phyloP scores from a whole-genome alignment of 768 basidiomycete species.

The Phaeolepiota aurea region DNA sequence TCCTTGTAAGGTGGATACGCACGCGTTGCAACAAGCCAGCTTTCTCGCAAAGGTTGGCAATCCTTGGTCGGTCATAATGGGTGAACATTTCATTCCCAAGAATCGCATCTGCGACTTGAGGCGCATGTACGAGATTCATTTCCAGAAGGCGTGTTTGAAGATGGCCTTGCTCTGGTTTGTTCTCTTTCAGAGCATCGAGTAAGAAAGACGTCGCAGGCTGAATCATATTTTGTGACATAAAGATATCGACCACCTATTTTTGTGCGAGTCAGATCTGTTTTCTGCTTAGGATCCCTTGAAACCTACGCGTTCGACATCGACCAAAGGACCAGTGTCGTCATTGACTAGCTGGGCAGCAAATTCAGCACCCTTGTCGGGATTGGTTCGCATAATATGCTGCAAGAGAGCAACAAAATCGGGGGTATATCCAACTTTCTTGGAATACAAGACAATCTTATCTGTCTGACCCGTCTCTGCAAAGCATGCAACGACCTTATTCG shows the following conservation, averaged over 20 bases:
- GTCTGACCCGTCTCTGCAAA: constrained; percentile 98
- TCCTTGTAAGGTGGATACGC: constrained; percentile 1
- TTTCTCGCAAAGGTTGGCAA: constrained; percentile 98
- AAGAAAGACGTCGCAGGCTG: constrained; percentile 98
- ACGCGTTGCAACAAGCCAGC: constrained; percentile 93
- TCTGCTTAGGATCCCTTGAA: not conserved
- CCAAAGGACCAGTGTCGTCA: constrained; percentile 85
- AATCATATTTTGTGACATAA: constrained; percentile 99
- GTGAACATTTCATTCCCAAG: constrained; percentile 98
- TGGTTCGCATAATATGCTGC: constrained; percentile 94
- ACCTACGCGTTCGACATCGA: constrained; percentile 85
- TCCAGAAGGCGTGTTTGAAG: constrained; percentile 94
- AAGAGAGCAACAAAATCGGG: constrained; percentile 90
- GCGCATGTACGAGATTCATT: constrained; percentile 96
- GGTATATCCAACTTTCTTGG: constrained; percentile 91
- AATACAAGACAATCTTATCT: constrained; percentile 95
- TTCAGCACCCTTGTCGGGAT: constrained; percentile 96
- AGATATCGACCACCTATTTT: constrained; percentile 86
- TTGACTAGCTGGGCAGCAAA: constrained; percentile 94
- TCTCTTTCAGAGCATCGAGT: constrained; percentile 95
- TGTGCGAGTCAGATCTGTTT: not conserved
- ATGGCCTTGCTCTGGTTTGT: constrained; percentile 93
- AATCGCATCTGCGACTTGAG: constrained; percentile 98
- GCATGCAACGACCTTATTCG: constrained; percentile 98
- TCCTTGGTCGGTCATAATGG: constrained; percentile 91